Base-by-base conservation (phyloP, 257 asterid species). In the Fraxinus cuspidata region DNA sequence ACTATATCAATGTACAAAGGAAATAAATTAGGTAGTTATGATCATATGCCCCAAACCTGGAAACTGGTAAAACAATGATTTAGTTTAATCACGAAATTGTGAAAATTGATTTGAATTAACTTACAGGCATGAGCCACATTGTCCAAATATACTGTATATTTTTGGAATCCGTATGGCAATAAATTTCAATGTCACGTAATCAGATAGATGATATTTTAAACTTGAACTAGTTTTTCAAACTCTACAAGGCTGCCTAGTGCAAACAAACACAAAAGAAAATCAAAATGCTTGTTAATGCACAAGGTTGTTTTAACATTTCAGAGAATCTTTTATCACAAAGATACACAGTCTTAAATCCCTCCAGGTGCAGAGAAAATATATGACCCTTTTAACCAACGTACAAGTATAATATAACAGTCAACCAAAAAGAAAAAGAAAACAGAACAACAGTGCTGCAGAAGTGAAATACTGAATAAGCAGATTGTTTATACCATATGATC, bases 401-500 rank as follows among this genome's bases (percentile, higher is more conserved):
- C 25, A 51, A 40, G 47, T 42, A 73, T 40, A 56, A 8, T 34
- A 11, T 72, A 66, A 18, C 11, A 56, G 65, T 19, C 11, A 4
- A 47, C 60, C 58, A 15, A 72, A 12, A 27, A 38, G 65, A 29
- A 81, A 69, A 56, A 42, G 23, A 64, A 79, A 18, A 35, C 58
- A 58, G 37, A 47, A 47, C 29, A 47, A 21, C 73, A 31, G 13
- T 38, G 47, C n/a, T 21, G 51, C 72, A 16, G n/a, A 77, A 40
- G 69, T 58, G 7, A 35, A 35, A 34, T 2, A 56, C 76, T 53
- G 74, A 58, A 29, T 63, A 75, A 49, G 29, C n/a, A 63, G 63
- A 75, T 29, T 27, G 23, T 71, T 66, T 49, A n/a, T 83, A 93
- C 99, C 98, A 74, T 87, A 28, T 80, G 88, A 87, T 86, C 90